Evolutionary conservation across 345 rosid species (phyloP), one percentile per base, ranked within the genome.

Genomic region (Erysimum cheiranthoides): DNA sequence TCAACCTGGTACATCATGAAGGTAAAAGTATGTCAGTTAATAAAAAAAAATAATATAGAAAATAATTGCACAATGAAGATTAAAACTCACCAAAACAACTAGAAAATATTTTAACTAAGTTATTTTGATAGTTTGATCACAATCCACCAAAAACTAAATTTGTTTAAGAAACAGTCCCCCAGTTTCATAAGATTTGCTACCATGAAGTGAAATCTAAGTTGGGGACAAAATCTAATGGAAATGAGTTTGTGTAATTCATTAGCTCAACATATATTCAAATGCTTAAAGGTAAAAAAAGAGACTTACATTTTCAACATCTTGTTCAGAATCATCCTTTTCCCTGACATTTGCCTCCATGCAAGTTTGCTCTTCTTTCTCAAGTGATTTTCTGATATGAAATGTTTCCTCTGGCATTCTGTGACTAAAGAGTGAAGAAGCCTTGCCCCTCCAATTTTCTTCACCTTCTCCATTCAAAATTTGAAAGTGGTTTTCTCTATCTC

Each of bases 401-500:
- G 61, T 83, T 66, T 69, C 80, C 60, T 77, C 82, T 21, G 51
- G 63, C 57, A 52, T 52, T 72, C 51, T 78, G 54, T 63, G 77
- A 38, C 73, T 68, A 39, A 56, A 40, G 34, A 77, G 49, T 59
- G 51, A 74, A 59, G 71, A 70, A 63, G 76, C 36, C 35, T 46
- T 36, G 57, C 72, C 73, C 77, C 57, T 75, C 30, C 30, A 68
- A 46, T 45, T 81, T 46, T 77, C 83, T 43, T 67, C 69, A 32
- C 59, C 68, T 28, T 80, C 81, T 13, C 72, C 79, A 70, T 62
- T 80, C 38, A 39, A 61, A 69, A 42, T 71, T 70, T 68, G 82
- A 71, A 57, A 69, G 61, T 58, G 30, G 73, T 84, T 92, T 84
- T 89, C 91, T 57, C 84, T 90, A 54, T 84, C 90, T 64, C 84